Conservation (phyloP, 2,329 filamentous ascomycete genomes). For the Penicillium sp. region DNA sequence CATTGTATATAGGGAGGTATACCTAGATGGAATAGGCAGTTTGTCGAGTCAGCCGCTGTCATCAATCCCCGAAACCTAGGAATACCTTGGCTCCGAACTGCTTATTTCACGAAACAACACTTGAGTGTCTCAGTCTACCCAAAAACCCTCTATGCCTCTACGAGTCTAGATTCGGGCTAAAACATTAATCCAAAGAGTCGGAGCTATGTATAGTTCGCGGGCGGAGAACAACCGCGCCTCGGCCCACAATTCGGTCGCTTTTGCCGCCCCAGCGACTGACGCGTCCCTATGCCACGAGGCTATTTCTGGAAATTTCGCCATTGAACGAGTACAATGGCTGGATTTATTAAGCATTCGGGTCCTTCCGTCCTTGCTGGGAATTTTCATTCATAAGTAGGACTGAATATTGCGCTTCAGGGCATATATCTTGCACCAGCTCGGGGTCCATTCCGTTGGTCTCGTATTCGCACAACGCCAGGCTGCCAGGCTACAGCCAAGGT, state of each 20-base stretch:
- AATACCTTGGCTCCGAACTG: neutral
- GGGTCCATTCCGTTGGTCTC: neutral
- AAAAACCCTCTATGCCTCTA: neutral
- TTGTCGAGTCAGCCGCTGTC: neutral
- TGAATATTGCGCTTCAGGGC: neutral
- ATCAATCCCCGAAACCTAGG: neutral
- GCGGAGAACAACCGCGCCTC: slow-evolving; percentile 15
- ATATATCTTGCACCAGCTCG: neutral
- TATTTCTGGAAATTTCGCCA: neutral
- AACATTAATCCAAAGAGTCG: slow-evolving; percentile 20
- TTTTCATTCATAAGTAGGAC: neutral
- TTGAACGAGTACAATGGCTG: neutral
- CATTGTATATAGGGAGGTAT: neutral
- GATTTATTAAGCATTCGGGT: neutral
- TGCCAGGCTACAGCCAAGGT: slow-evolving; percentile 21
- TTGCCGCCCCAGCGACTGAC: slow-evolving; percentile 24
- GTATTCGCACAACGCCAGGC: slow-evolving; percentile 12
- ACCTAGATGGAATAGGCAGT: neutral
- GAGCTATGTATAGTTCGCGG: slow-evolving; percentile 28
- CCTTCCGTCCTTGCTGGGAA: neutral
- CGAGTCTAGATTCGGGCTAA: slow-evolving; percentile 16
- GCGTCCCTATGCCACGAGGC: slow-evolving; percentile 15
- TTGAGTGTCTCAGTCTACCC: slow-evolving; percentile 1
- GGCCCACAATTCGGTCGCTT: slow-evolving; percentile 21
- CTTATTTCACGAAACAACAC: neutral